Evolutionary conservation across 805 yeast genomes (phyloP).

Genomic region (Metschnikowia sp.): DNA sequence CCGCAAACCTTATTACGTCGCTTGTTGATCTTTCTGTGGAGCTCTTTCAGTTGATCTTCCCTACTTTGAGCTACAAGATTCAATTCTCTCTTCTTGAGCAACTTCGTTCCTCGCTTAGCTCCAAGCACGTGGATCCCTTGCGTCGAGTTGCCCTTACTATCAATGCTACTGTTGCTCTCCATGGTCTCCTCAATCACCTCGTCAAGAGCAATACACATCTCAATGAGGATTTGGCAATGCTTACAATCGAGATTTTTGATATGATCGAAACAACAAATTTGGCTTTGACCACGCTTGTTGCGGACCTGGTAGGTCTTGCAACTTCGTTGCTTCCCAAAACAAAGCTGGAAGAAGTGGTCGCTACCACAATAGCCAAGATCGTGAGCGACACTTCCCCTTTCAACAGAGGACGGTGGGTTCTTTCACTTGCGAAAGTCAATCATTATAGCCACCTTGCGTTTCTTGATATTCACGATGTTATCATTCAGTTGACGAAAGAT

Average conservation of each 20-base stretch:
- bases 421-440: slow-evolving; percentile 30
- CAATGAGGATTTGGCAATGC: slow-evolving; percentile 36
- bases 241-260: slow-evolving; percentile 50
- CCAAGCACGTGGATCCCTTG: slow-evolving; percentile 30
- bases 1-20: slow-evolving; percentile 30
- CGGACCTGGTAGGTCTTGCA: slow-evolving; percentile 58
- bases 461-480: slow-evolving; percentile 49
- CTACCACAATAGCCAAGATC: slow-evolving; percentile 51
- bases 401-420: slow-evolving; percentile 45
- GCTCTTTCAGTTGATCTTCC: slow-evolving; percentile 67
- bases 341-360: slow-evolving; percentile 24
- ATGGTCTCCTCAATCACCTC: slow-evolving; percentile 40
- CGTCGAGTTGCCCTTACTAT: slow-evolving; percentile 49
- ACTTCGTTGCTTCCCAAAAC: slow-evolving; percentile 19
- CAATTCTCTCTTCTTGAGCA: slow-evolving; percentile 88
- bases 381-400: slow-evolving; percentile 63
- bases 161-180: slow-evolving; percentile 63
- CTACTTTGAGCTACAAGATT: slow-evolving; percentile 68
- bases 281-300: slow-evolving; percentile 43
- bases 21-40: slow-evolving; percentile 78
- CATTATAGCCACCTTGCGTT: slow-evolving; percentile 27
- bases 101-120: slow-evolving; percentile 51
- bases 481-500: slow-evolving; percentile 61
- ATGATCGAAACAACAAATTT: slow-evolving; percentile 38
- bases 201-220: slow-evolving; percentile 18